Percentiles rank a stretch among this genome's conserved stretches.
These are phyloP conservation scores for Ophiostoma quercus DNA, from an alignment of 2,329 filamentous ascomycete genomes.

Conservation along the genomic window DNA sequence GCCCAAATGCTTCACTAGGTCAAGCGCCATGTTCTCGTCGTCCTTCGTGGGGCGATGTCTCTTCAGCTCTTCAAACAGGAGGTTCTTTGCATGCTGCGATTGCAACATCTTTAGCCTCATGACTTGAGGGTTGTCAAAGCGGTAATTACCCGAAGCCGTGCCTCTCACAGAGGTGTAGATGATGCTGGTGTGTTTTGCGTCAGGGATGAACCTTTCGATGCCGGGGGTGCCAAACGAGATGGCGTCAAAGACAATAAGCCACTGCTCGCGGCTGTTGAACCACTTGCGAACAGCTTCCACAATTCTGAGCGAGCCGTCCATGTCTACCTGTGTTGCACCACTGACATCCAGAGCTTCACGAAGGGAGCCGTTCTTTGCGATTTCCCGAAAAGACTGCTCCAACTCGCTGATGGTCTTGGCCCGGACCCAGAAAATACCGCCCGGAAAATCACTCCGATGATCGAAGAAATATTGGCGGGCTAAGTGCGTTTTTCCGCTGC, in stretches of 20 bases:
- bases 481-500: constrained; percentile 64
- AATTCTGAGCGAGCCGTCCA: constrained; percentile 42
- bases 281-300: constrained; percentile 55
- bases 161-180: constrained; percentile 64
- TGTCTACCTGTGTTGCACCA: constrained; percentile 25
- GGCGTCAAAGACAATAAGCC: constrained; percentile 64
- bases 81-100: constrained; percentile 52
- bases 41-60: constrained; percentile 50
- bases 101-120: constrained; percentile 53
- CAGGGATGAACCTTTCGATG: constrained; percentile 59
- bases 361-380: constrained; percentile 45
- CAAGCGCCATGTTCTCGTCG: constrained; percentile 52
- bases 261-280: constrained; percentile 57
- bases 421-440: constrained; percentile 65
- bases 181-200: constrained; percentile 56
- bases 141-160: constrained; percentile 50
- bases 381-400: constrained; percentile 60
- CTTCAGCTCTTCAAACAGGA: constrained; percentile 59
- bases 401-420: constrained; percentile 56
- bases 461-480: constrained; percentile 62
- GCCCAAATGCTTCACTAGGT: constrained; percentile 59
- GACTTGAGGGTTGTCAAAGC: constrained; percentile 53
- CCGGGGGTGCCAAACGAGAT: constrained; percentile 56
- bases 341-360: not conserved
- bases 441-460: constrained; percentile 55